Conservation (phyloP, 495 filamentous ascomycete species). For the Penicillium fimorum region DNA sequence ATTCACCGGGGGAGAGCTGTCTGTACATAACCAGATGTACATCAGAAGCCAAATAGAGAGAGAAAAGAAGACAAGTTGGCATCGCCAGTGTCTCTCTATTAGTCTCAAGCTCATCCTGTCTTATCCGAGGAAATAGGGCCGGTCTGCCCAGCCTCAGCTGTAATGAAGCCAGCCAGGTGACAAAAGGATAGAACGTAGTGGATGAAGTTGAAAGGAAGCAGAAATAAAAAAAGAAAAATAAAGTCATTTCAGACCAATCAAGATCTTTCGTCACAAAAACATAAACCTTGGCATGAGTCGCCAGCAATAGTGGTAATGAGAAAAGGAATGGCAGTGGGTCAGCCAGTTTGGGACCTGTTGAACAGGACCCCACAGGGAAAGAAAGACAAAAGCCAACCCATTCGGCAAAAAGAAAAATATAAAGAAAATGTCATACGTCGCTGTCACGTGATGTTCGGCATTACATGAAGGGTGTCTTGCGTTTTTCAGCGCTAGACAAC, state of each 20-base stretch:
- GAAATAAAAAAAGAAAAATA: conserved; percentile 17
- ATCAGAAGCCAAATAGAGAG: conserved; percentile 2
- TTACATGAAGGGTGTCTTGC: conserved; percentile 68
- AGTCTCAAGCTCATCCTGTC: neutral
- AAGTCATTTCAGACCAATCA: conserved; percentile 28
- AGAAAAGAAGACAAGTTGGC: neutral
- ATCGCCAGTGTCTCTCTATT: neutral
- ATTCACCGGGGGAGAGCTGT: neutral
- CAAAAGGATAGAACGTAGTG: conserved; percentile 6
- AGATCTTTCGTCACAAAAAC: conserved; percentile 26
- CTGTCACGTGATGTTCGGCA: conserved; percentile 45
- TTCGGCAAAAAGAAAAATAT: conserved; percentile 2
- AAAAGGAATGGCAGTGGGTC: conserved; percentile 19
- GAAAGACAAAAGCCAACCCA: conserved; percentile 11
- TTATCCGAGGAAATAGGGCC: neutral
- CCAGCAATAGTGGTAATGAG: conserved; percentile 15
- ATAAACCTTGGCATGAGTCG: conserved; percentile 16
- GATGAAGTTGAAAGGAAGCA: conserved; percentile 6
- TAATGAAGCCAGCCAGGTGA: neutral
- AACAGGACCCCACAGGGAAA: conserved; percentile 1
- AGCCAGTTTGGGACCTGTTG: neutral
- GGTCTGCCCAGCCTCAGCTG: neutral
- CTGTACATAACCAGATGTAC: conserved; percentile 16
- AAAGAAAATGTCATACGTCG: conserved; percentile 34
- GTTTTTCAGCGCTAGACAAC: conserved; percentile 85